Evolutionary conservation across 495 filamentous ascomycete species (phyloP).

Genomic region (Penicillium taxi): DNA sequence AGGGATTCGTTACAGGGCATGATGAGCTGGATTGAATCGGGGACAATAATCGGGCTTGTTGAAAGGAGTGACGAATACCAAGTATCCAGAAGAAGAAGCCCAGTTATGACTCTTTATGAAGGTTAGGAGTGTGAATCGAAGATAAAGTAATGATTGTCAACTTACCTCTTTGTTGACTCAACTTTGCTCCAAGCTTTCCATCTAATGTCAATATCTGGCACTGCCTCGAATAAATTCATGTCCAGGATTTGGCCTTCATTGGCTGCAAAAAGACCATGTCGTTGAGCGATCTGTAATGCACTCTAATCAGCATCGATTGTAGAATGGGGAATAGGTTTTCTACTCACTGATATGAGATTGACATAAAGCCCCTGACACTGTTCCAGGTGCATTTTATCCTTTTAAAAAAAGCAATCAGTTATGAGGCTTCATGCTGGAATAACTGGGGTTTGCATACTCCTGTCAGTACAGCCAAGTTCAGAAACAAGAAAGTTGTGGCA

Average conservation of each 20-base stretch:
- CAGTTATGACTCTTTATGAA: constrained; percentile 34
- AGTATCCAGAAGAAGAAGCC: constrained; percentile 42
- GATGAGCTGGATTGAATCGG: constrained; percentile 42
- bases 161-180: constrained; percentile 43
- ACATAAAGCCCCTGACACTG: constrained; percentile 45
- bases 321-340: background rate
- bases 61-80: constrained; percentile 46
- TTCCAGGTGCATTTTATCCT: constrained; percentile 40
- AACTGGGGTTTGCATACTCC: constrained; percentile 25
- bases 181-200: constrained; percentile 50
- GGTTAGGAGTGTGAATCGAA: background rate
- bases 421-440: background rate
- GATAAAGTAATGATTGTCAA: background rate
- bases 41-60: constrained; percentile 39
- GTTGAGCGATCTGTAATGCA: constrained; percentile 35
- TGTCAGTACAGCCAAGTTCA: constrained; percentile 44
- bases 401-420: constrained; percentile 16
- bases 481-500: constrained; percentile 39
- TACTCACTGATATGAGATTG: constrained; percentile 43
- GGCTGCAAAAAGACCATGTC: constrained; percentile 43
- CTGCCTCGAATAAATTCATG: constrained; percentile 37
- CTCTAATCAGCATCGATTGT: constrained; percentile 3
- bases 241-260: constrained; percentile 41
- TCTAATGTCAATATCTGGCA: constrained; percentile 40
- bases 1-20: constrained; percentile 41